phyloP scores from a whole-genome alignment of 805 yeast genomes.

The Metschnikowia sp. region DNA sequence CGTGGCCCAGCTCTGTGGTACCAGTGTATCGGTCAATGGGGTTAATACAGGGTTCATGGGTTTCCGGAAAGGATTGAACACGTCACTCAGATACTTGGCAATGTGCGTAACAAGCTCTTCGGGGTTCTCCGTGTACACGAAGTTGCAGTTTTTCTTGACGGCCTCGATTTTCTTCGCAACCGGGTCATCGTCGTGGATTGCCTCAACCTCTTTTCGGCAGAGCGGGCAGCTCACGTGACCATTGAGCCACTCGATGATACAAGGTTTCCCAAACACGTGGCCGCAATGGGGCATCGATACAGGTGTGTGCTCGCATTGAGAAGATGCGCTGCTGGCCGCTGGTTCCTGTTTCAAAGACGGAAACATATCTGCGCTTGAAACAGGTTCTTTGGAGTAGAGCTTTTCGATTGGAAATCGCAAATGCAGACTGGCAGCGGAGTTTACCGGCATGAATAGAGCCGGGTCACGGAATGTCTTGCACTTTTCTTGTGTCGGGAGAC shows the following conservation, averaged over 20 bases:
- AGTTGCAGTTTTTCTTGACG: conserved; percentile 11
- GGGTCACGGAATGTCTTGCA: conserved; percentile 12
- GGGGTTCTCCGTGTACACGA: conserved; percentile 9
- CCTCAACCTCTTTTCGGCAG: conserved; percentile 18
- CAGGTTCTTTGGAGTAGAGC: conserved; percentile 6
- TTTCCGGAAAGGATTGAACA: conserved; percentile 36
- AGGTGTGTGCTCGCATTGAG: conserved; percentile 11
- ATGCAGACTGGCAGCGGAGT: conserved; percentile 7
- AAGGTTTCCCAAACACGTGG: conserved; percentile 16
- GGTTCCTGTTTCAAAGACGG: conserved; percentile 8
- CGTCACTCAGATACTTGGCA: conserved; percentile 30
- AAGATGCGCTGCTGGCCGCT: conserved; percentile 1
- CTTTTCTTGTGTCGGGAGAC: conserved; percentile 1
- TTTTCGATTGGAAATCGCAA: conserved; percentile 12
- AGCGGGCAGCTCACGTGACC: conserved; percentile 18
- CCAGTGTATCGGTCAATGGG: conserved; percentile 37
- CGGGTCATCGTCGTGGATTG: conserved; percentile 10
- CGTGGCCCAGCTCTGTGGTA: conserved; percentile 34
- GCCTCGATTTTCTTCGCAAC: conserved; percentile 5
- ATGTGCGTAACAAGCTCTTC: conserved; percentile 24
- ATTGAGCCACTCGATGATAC: conserved; percentile 19
- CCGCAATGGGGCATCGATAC: conserved; percentile 18
- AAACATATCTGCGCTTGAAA: conserved; percentile 11
- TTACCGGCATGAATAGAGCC: conserved; percentile 14
- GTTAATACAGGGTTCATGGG: conserved; percentile 34